A percentile compares a stretch with the other conserved stretches of the same genome.
These are phyloP conservation scores for Meira nashicola DNA, from an alignment of 1,284 basidiomycete species.

Conservation along the genomic window DNA sequence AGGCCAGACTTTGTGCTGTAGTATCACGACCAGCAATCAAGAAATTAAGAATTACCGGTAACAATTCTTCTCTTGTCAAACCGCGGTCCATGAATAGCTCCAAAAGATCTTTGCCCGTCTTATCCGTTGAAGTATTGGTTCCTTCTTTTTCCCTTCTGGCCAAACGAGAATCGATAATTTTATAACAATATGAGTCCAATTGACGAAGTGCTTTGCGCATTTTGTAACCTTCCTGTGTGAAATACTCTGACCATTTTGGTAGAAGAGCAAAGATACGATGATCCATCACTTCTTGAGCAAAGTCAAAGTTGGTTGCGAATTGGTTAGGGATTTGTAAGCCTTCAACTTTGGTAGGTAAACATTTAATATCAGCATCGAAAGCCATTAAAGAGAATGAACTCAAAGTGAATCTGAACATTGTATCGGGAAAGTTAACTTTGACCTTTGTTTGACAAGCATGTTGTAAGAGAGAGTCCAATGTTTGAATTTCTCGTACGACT, in stretches of 20 bases:
- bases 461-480: not conserved
- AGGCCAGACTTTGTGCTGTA: slow-evolving; percentile 32
- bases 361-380: slow-evolving; percentile 21
- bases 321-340: slow-evolving; percentile 32
- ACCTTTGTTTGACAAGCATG: slow-evolving; percentile 7
- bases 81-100: slow-evolving; percentile 42
- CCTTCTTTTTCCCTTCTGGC: slow-evolving; percentile 7
- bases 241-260: slow-evolving; percentile 1
- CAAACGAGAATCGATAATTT: slow-evolving; percentile 1
- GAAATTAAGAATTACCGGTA: slow-evolving; percentile 27
- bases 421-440: slow-evolving; percentile 14
- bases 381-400: slow-evolving; percentile 34
- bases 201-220: not conserved
- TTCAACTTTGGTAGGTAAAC: slow-evolving; percentile 21
- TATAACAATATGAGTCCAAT: slow-evolving; percentile 3
- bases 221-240: not conserved
- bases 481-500: not conserved
- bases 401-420: slow-evolving; percentile 41
- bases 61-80: slow-evolving; percentile 31
- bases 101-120: slow-evolving; percentile 40
- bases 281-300: slow-evolving; percentile 43
- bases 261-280: slow-evolving; percentile 27
- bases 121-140: slow-evolving; percentile 11
- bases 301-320: slow-evolving; percentile 49
- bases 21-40: slow-evolving; percentile 41